Conservation (phyloP, 768 basidiomycete genomes). For the Astraeus odoratus region DNA sequence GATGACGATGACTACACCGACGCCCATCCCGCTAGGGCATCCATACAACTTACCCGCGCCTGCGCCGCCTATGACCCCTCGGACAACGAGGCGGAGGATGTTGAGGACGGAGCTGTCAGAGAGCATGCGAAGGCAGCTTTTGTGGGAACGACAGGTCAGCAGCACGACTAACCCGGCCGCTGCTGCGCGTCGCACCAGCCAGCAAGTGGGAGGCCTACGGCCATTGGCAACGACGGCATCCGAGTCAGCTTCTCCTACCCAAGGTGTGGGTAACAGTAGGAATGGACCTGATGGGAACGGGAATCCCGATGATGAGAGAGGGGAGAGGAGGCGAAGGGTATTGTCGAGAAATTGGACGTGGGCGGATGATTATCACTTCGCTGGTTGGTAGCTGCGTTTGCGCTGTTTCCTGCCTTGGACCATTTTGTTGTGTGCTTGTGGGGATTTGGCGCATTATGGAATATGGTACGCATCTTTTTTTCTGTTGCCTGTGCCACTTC, state of each 20-base stretch:
- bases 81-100: slow-evolving; percentile 81
- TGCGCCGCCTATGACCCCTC: slow-evolving; percentile 68
- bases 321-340: slow-evolving; percentile 37
- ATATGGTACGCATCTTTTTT: slow-evolving; percentile 10
- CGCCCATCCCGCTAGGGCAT: slow-evolving; percentile 53
- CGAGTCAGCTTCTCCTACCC: not conserved
- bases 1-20: slow-evolving; percentile 30
- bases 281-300: slow-evolving; percentile 11
- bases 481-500: too few relatives aligned
- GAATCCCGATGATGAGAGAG: slow-evolving; percentile 28
- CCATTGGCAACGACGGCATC: slow-evolving; percentile 27
- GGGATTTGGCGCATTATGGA: too few relatives aligned
- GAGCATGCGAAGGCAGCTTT: slow-evolving; percentile 68
- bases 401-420: slow-evolving; percentile 6
- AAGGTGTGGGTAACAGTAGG: slow-evolving; percentile 8
- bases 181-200: slow-evolving; percentile 22
- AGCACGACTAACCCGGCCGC: slow-evolving; percentile 39
- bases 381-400: slow-evolving; percentile 46
- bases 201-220: slow-evolving; percentile 26
- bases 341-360: slow-evolving; percentile 60
- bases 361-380: slow-evolving; percentile 60
- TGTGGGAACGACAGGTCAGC: slow-evolving; percentile 75
- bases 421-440: slow-evolving; percentile 19
- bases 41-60: slow-evolving; percentile 71
- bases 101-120: slow-evolving; percentile 81